Conservation (phyloP, 164 flowering plant genomes). For the Sedum album region DNA sequence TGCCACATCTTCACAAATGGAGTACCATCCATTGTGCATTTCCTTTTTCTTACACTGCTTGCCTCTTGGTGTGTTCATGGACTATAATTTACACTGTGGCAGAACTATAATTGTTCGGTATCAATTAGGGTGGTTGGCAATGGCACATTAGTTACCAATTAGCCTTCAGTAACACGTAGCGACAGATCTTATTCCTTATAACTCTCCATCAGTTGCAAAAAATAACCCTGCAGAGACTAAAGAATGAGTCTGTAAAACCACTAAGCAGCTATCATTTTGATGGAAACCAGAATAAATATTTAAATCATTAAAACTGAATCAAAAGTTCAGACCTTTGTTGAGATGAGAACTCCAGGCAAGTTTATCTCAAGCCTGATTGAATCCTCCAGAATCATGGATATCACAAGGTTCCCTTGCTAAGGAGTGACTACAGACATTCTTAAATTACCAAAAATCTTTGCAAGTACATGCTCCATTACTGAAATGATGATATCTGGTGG, state of each 20-base stretch:
- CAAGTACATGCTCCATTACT: conserved; percentile 66
- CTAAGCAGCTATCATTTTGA: too few species aligned
- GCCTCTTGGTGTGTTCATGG: background rate
- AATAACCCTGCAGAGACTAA: background rate
- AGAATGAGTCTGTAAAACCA: background rate
- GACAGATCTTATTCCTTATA: background rate
- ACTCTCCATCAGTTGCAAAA: background rate
- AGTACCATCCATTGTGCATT: background rate
- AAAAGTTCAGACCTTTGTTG: background rate
- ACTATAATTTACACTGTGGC: too few species aligned
- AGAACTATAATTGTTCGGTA: background rate
- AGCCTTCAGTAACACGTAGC: background rate
- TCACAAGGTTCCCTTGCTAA: background rate
- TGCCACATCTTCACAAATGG: too few species aligned
- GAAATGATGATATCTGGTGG: conserved; percentile 75
- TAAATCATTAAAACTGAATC: background rate
- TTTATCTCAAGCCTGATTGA: background rate
- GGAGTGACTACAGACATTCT: background rate
- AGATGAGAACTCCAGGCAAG: background rate
- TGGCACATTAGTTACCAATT: too few species aligned
- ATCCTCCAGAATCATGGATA: background rate
- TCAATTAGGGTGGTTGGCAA: too few species aligned
- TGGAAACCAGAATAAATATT: background rate
- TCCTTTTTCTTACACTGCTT: background rate
- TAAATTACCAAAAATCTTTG: conserved; percentile 59